Base-by-base conservation (phyloP, 495 filamentous ascomycete genomes). In the Cudoniella acicularis region DNA sequence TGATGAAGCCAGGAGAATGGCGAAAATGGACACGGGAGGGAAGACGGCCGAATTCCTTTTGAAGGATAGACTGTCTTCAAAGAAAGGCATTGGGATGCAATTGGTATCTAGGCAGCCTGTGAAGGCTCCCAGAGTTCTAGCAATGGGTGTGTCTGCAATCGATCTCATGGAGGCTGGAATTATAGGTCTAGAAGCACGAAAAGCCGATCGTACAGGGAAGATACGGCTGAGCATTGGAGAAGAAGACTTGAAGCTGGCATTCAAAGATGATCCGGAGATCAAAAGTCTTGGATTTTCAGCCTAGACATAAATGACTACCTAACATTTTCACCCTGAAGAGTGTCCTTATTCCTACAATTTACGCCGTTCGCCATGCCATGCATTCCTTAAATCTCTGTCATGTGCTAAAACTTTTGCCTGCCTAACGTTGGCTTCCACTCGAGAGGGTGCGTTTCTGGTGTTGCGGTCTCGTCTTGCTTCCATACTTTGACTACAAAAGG, bases 351-450 rank as follows among this genome's bases (percentile, higher is more conserved):
- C 25, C 40, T 53, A 52, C n/a, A 36, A n/a, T 46, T 18, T 26
- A 45, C 61, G 52, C 61, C 61, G 20, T 56, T 46, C 61, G 61
- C 61, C 61, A 52, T 64, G 51, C 61, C 30, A 53, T 64, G 52
- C 51, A 59, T 52, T 48, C 16, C 36, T 10, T 17, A 23, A 1
- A 41, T 21, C 30, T 45, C 42, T 21, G 1, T 50, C 11, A 13
- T 51, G 45, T 24, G 51, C 62, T 45, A 69, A 54, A 62, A 89
- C 73, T 86, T 88, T 69, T 83, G 79, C 64, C 87, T 70, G 20
- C 87, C 87, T 26, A 97, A 72, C 1, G 83, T 90, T 24, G 94
- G 95, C 65, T 88, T 90, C 94, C 95, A 99, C 24, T 93, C 88
- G 46, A 99, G 73, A 6, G 94, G 94, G 74, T 98, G 90, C 23